phyloP scores from a whole-genome alignment of 129 eudicot species.

The Oenanthe sinensis region DNA sequence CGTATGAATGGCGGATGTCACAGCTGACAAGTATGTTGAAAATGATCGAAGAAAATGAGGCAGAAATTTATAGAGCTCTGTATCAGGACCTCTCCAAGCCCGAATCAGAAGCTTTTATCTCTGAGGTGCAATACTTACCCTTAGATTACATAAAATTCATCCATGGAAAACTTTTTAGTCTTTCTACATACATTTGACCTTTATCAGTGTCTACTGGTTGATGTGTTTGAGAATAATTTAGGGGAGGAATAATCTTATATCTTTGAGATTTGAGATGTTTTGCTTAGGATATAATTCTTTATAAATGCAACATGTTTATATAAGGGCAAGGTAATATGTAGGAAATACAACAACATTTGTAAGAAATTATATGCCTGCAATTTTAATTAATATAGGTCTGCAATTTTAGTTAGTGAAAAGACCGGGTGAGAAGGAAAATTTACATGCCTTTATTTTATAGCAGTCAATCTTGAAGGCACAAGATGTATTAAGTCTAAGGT shows the following conservation, averaged over 20 bases:
- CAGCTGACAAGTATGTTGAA: constrained; percentile 18
- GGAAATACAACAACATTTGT: neutral
- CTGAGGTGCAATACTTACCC: constrained; percentile 19
- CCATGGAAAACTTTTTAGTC: neutral
- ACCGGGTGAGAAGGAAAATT: neutral
- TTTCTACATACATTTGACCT: neutral
- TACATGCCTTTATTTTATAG: neutral
- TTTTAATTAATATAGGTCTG: neutral
- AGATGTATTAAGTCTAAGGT: neutral
- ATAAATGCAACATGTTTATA: neutral
- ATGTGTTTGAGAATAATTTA: neutral
- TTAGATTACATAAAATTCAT: neutral
- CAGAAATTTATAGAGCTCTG: constrained; percentile 23
- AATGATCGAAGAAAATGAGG: constrained; percentile 26
- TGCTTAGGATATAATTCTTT: neutral
- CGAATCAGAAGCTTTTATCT: constrained; percentile 23
- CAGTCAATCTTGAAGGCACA: neutral
- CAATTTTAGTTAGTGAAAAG: neutral
- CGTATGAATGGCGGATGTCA: constrained; percentile 20
- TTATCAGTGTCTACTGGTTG: neutral
- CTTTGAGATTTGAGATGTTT: neutral
- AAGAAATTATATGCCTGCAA: neutral
- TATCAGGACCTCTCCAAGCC: constrained; percentile 28
- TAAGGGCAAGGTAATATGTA: neutral
- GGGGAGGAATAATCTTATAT: neutral